A percentile compares a stretch with the other conserved stretches of the same genome.
Evolutionary conservation across 1,139 yeast species (phyloP).

Genomic region (Ogataea hybrid): DNA sequence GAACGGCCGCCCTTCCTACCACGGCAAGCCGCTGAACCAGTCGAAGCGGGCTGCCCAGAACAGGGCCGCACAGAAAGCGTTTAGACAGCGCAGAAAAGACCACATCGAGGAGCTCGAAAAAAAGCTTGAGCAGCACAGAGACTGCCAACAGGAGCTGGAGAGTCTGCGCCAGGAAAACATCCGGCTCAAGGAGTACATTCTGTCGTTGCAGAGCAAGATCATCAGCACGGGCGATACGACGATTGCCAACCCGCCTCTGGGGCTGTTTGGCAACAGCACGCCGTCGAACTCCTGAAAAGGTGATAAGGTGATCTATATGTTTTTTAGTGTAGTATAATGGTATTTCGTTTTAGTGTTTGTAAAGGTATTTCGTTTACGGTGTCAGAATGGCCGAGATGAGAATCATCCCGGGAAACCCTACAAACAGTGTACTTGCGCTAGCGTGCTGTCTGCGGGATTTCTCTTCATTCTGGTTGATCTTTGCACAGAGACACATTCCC

Average conservation of each 20-base stretch:
- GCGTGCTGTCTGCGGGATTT: constrained; percentile 1
- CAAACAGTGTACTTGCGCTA: background rate
- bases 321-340: constrained; percentile 4
- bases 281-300: constrained; percentile 4
- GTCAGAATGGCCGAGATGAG: constrained; percentile 13
- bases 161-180: constrained; percentile 65
- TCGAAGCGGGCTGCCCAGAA: constrained; percentile 89
- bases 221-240: constrained; percentile 39
- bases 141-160: constrained; percentile 54
- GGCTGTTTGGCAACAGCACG: constrained; percentile 13
- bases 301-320: background rate
- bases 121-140: constrained; percentile 48
- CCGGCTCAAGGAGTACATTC: constrained; percentile 69
- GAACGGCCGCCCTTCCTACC: constrained; percentile 22
- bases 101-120: constrained; percentile 75
- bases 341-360: constrained; percentile 1
- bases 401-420: constrained; percentile 9
- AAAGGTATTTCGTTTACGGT: constrained; percentile 2
- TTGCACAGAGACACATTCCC: constrained; percentile 30
- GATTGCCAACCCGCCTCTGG: constrained; percentile 16
- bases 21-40: constrained; percentile 52
- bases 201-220: constrained; percentile 65
- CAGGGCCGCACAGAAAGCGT: constrained; percentile 85
- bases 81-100: constrained; percentile 75
- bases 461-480: constrained; percentile 14